Percentiles rank a stretch among this genome's conserved stretches.
Conservation (phyloP, 768 basidiomycete species). For the Termitomyces bulborhizus region DNA sequence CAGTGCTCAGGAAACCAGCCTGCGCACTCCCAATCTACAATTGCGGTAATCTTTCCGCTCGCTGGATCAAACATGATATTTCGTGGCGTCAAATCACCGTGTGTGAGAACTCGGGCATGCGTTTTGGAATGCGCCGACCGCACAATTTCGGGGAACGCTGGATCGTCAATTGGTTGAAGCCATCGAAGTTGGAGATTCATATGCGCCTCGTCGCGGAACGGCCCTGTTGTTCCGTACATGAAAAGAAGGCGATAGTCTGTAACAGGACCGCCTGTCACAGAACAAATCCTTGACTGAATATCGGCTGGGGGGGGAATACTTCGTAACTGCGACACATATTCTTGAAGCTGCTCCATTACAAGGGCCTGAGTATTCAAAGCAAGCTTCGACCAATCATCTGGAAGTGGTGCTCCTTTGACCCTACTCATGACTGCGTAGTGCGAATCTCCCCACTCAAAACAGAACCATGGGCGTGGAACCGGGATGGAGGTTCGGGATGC, state of each 20-base stretch:
- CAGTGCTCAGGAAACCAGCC: not conserved
- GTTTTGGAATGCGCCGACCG: not conserved
- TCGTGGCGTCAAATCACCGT: not conserved
- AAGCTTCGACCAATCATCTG: no score
- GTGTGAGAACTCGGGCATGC: not conserved
- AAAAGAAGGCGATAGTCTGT: not conserved
- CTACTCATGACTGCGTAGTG: not conserved
- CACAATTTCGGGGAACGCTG: not conserved
- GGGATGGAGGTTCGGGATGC: constrained; percentile 10
- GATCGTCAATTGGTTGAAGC: not conserved
- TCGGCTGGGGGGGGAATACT: no score
- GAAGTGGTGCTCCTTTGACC: no score
- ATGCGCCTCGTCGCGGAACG: not conserved
- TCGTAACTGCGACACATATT: no score
- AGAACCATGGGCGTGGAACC: constrained; percentile 13
- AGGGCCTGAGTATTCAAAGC: no score
- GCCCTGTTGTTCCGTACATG: not conserved
- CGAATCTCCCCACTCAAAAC: not conserved
- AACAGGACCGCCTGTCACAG: not conserved
- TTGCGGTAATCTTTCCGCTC: not conserved
- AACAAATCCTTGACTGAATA: no score
- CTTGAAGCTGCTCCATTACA: no score
- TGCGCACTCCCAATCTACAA: not conserved
- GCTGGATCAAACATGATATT: not conserved
- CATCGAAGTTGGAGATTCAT: not conserved